Evolutionary conservation across 176 grass and related monocot species (phyloP), one percentile per base, ranked within the genome.

Genomic region (Poa annua): DNA sequence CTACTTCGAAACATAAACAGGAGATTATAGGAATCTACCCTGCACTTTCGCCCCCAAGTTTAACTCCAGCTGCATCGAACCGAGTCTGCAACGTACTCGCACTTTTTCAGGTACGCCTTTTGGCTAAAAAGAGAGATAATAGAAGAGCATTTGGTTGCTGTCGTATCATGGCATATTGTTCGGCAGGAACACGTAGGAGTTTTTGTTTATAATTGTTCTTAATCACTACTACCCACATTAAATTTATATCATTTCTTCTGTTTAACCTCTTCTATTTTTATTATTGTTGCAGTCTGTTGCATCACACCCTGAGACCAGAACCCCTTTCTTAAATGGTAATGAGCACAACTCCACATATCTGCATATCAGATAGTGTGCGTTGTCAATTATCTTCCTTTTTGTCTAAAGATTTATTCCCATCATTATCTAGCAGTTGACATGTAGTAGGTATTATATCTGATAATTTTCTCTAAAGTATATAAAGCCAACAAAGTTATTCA

Each of bases 41-140:
- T 77, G 75, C 84, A 69, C 84, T 94, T 89, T 93, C 90, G 48
- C 84, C 90, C 20, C 90, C 90, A 61, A 86, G 71, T 41, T 77
- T 98, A 63, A 80, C 92, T 34, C 76, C 86, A 56, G 64, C 75
- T 3, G 88, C 85, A 57, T 91, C 95, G 76, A 94, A 82, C 64
- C 79, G 90, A 65, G 95, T 89, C n/a, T 94, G 95, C 85, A 93
- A 94, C 17, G 92, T 74, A 6, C 86, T 98, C 14, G 86, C 95
- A 76, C 95, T 98, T 79, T 87, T 98, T 66, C 92, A 98, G 95
- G 92, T 97, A 83, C 13, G 45, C 19, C 78, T 68, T 42, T 75
- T 74, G 21, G 53, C 29, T 25, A 50, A 69, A 69, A 51, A 0
- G 33, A 66, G 4, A 14, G 8, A 68, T 57, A 39, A 41, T 10